Base-by-base conservation (phyloP, 331 rosid species). In the Prunus yedoensis region DNA sequence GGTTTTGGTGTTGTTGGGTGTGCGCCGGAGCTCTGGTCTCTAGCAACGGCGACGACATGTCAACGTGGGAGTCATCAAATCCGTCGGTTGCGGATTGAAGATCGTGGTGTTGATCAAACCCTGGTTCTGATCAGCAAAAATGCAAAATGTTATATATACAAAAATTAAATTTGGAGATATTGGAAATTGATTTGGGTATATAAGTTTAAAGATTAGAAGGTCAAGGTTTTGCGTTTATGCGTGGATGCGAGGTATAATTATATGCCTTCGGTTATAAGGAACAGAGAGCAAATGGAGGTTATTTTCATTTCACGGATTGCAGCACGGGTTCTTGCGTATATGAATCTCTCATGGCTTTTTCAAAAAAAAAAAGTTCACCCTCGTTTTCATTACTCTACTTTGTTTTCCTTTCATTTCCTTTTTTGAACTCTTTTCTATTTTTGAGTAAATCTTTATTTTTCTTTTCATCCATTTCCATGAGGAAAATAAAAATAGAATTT, bases 21-120 rank as follows among this genome's bases (percentile, higher is more conserved):
- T 1, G 62, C 57, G 76, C 76, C 74, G 83, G 81, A 83, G 73
- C 80, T 54, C 61, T 76, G 47, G 66, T 65, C 57, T 77, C 83
- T 75, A 80, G 74, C 78, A 80, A 77, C 83, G 75, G 81, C 86
- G 87, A 81, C 65, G 74, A 76, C 88, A 84, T 82, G 79, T 64
- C 73, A 78, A 64, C 72, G 77, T 64, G 67, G 83, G 74, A 81
- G 76, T 83, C 91, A 87, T 87, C 81, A 76, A 85, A 83, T 80
- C 82, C 77, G 71, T 74, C 56, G 66, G 74, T 38, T 12, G 82
- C 66, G 8, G 32, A 71, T 73, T 38, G 21, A 51, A 28, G 65
- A 70, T 73, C 70, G 64, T 60, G 79, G 16, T 9, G 35, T 17
- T 30, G 73, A 56, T 66, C 41, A 49, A 51, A 41, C 41, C 66